A percentile compares a stretch with the other conserved stretches of the same genome.
phyloP scores from a whole-genome alignment of 352 stramenopile species.

The Globisporangium takayamanum region DNA sequence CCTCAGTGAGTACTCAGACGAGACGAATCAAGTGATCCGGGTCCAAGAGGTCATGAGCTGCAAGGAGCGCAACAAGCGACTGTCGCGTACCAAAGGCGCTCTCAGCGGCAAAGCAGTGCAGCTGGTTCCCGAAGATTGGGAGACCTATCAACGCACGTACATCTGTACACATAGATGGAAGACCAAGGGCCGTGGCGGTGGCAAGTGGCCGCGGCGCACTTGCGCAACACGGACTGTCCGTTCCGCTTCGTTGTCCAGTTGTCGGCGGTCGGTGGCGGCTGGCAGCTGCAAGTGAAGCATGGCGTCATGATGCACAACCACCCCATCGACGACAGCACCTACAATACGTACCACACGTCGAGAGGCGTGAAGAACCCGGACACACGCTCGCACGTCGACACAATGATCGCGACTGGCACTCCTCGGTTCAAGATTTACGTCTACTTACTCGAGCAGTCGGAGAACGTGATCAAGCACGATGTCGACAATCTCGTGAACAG shows the following conservation, averaged over 20 bases:
- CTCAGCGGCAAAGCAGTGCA: neutral
- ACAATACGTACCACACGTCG: neutral
- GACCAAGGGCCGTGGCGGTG: neutral
- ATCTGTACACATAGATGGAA: neutral
- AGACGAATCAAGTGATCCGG: neutral
- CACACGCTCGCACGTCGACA: neutral
- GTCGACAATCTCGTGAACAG: too few species aligned
- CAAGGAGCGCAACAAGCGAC: neutral
- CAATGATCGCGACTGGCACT: neutral
- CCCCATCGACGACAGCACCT: neutral
- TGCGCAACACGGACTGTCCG: neutral
- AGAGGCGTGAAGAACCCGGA: neutral
- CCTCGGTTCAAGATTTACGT: constrained; percentile 6
- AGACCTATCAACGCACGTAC: neutral
- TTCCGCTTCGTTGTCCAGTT: neutral
- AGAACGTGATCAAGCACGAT: constrained; percentile 11
- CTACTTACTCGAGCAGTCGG: neutral
- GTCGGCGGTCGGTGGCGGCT: neutral
- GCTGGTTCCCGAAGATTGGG: neutral
- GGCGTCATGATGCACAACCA: neutral
- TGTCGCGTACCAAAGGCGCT: neutral
- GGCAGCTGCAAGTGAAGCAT: neutral
- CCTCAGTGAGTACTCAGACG: neutral
- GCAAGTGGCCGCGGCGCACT: neutral
- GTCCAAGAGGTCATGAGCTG: neutral